Conservation (phyloP, 2,329 filamentous ascomycete species). For the Metarhizium humberi region DNA sequence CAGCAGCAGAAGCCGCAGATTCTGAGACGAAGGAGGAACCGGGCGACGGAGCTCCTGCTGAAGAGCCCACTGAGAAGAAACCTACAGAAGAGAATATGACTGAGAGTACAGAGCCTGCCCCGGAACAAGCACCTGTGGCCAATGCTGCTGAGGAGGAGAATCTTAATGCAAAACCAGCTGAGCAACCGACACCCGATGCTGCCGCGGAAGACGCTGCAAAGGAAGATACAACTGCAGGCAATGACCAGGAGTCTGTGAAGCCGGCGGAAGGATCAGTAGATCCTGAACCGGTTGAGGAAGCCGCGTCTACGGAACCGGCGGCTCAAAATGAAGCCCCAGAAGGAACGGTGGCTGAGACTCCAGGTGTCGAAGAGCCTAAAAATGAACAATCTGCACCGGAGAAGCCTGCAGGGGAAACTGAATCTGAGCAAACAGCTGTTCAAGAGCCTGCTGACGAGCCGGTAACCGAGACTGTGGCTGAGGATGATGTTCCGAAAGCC, state of each 20-base stretch:
- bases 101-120: background rate
- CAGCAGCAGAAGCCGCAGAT: background rate
- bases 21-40: background rate
- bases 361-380: too few species aligned
- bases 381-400: background rate
- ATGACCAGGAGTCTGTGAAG: background rate
- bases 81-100: background rate
- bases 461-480: background rate
- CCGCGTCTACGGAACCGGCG: background rate
- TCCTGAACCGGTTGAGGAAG: background rate
- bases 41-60: background rate
- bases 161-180: background rate
- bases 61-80: background rate
- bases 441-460: background rate
- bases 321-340: background rate
- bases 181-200: background rate
- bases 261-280: background rate
- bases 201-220: background rate
- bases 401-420: background rate
- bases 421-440: background rate
- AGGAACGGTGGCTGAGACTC: too few species aligned
- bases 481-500: background rate
- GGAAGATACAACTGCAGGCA: background rate
- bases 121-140: background rate
- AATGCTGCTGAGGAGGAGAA: background rate